phyloP scores from a whole-genome alignment of 2,329 filamentous ascomycete genomes.

The Ceratocystis papillata region DNA sequence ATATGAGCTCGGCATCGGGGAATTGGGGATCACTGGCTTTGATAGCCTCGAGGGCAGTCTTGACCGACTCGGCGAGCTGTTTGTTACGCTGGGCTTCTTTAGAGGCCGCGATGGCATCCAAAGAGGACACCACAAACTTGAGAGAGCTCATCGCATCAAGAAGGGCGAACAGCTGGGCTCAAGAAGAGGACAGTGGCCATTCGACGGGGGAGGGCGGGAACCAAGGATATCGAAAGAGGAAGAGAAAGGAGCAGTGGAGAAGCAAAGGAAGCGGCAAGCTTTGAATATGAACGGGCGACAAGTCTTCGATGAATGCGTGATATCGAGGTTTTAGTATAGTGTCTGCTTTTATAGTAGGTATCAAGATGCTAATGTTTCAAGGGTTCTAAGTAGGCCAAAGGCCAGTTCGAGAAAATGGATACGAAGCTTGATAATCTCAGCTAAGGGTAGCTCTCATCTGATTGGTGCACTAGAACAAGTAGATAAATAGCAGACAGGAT shows the following conservation, averaged over 20 bases:
- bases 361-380: background rate
- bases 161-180: background rate
- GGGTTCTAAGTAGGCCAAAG: background rate
- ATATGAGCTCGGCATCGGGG: constrained; percentile 84
- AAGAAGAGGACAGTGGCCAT: constrained; percentile 9
- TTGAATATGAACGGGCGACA: no score
- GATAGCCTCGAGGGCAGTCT: constrained; percentile 73
- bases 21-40: constrained; percentile 70
- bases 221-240: background rate
- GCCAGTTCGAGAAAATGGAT: constrained; percentile 7
- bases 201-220: constrained; percentile 8
- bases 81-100: constrained; percentile 85
- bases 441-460: background rate
- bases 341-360: background rate
- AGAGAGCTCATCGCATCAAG: constrained; percentile 62
- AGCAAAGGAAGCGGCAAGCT: no score
- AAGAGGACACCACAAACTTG: constrained; percentile 86
- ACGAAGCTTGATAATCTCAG: constrained; percentile 9
- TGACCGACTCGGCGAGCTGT: constrained; percentile 68
- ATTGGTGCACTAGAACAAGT: background rate
- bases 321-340: background rate
- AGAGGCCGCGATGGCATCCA: constrained; percentile 83
- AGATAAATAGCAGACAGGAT: background rate
- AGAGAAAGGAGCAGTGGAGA: background rate
- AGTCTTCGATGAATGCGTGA: background rate